Conservation (phyloP, 768 basidiomycete species). For the Lyophyllum atratum region DNA sequence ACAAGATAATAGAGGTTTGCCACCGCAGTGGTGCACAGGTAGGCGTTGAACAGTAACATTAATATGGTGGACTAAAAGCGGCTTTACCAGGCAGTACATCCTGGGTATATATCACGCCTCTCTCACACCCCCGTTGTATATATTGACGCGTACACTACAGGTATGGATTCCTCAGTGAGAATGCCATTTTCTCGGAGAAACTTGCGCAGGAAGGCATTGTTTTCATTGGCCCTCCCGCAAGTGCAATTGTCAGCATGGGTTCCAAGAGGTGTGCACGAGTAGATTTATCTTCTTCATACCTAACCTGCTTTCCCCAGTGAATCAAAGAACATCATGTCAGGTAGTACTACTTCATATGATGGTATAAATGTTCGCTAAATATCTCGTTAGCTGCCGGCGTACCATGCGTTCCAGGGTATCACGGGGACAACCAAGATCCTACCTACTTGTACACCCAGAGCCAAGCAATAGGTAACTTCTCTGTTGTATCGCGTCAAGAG, state of each 20-base stretch:
- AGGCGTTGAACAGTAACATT: constrained; percentile 15
- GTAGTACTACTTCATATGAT: constrained; percentile 36
- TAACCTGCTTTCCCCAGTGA: constrained; percentile 49
- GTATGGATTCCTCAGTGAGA: constrained; percentile 93
- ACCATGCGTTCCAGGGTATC: constrained; percentile 94
- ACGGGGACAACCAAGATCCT: constrained; percentile 79
- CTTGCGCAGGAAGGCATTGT: constrained; percentile 80
- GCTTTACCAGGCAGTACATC: constrained; percentile 77
- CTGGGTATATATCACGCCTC: constrained; percentile 56
- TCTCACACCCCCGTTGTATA: not conserved
- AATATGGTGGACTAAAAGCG: not conserved
- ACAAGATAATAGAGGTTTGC: constrained; percentile 88
- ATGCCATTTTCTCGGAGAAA: constrained; percentile 74
- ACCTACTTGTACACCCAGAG: constrained; percentile 70
- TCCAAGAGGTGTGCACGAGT: constrained; percentile 73
- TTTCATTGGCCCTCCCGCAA: constrained; percentile 89
- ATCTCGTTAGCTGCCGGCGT: constrained; percentile 70
- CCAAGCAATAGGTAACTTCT: constrained; percentile 58
- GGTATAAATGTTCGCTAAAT: not conserved
- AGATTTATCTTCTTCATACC: not conserved
- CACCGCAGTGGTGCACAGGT: constrained; percentile 84
- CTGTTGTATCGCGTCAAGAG: not conserved
- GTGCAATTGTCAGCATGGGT: constrained; percentile 92
- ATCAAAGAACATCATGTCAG: constrained; percentile 93
- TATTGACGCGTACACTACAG: constrained; percentile 32